phyloP scores from a whole-genome alignment of 192 early-diverging fungal species.

The Coemansia sp. region DNA sequence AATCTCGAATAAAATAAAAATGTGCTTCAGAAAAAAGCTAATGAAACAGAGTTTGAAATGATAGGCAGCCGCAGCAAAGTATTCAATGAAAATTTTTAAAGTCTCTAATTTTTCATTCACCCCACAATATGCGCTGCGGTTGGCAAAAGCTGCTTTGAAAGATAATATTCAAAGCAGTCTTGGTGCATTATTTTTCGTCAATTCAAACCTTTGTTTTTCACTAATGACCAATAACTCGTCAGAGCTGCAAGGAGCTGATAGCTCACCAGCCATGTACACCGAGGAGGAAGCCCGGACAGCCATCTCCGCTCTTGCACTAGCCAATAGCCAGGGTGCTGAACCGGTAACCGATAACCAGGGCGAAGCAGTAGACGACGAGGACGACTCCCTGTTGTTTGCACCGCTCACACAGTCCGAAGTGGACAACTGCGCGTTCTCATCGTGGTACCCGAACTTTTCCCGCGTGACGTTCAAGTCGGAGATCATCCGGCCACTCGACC shows the following conservation, averaged over 20 bases:
- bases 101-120: not conserved
- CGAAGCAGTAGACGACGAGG: constrained; percentile 13
- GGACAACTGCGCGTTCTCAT: constrained; percentile 67
- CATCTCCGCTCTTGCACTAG: not conserved
- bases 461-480: constrained; percentile 68
- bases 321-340: not conserved
- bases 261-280: not conserved
- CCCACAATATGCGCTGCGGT: not conserved
- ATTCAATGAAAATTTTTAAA: not conserved
- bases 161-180: no score
- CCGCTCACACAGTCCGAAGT: constrained; percentile 65
- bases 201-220: not conserved
- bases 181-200: no score
- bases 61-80: not conserved
- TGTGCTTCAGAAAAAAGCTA: not conserved
- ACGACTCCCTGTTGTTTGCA: constrained; percentile 43
- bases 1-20: constrained; percentile 12
- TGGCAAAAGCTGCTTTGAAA: no score
- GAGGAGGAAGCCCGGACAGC: constrained; percentile 4
- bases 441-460: constrained; percentile 77
- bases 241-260: not conserved
- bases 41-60: not conserved
- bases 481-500: constrained; percentile 68
- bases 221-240: not conserved
- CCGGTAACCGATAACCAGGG: not conserved